phyloP scores from a whole-genome alignment of 2,329 filamentous ascomycete genomes.

The Fusarium sp. region DNA sequence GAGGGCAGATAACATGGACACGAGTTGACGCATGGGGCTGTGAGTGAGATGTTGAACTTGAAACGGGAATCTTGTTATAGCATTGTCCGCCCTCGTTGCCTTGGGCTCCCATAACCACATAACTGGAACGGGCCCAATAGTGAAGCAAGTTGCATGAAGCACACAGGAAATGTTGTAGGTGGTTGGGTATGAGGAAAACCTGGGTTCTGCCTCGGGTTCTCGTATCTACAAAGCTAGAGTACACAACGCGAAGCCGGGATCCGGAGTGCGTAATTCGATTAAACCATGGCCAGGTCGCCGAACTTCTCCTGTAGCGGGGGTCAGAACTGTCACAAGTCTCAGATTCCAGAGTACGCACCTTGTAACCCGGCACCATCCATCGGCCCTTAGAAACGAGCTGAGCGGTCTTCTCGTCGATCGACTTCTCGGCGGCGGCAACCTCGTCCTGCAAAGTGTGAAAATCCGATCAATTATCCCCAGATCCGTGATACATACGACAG shows the following conservation, averaged over 20 bases:
- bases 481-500: slow-evolving; percentile 79
- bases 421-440: slow-evolving; percentile 91
- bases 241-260: slow-evolving; percentile 66
- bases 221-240: slow-evolving; percentile 80
- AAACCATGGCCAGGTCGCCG: slow-evolving; percentile 94
- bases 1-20: neutral
- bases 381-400: slow-evolving; percentile 97
- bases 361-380: slow-evolving; percentile 99
- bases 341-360: slow-evolving; percentile 70
- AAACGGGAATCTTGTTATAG: neutral
- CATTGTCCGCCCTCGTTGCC: neutral
- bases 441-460: slow-evolving; percentile 76
- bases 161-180: slow-evolving; percentile 43
- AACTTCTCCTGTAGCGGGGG: slow-evolving; percentile 86
- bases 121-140: neutral
- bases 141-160: slow-evolving; percentile 25
- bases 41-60: neutral
- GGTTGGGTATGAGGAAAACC: slow-evolving; percentile 50
- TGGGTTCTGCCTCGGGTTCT: slow-evolving; percentile 53
- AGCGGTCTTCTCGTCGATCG: slow-evolving; percentile 96
- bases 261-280: slow-evolving; percentile 62
- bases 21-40: neutral
- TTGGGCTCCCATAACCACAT: neutral
- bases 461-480: slow-evolving; percentile 31
- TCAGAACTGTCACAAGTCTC: slow-evolving; percentile 56